phyloP scores from a whole-genome alignment of 1,284 basidiomycete species.

The Sporisorium graminicola region DNA sequence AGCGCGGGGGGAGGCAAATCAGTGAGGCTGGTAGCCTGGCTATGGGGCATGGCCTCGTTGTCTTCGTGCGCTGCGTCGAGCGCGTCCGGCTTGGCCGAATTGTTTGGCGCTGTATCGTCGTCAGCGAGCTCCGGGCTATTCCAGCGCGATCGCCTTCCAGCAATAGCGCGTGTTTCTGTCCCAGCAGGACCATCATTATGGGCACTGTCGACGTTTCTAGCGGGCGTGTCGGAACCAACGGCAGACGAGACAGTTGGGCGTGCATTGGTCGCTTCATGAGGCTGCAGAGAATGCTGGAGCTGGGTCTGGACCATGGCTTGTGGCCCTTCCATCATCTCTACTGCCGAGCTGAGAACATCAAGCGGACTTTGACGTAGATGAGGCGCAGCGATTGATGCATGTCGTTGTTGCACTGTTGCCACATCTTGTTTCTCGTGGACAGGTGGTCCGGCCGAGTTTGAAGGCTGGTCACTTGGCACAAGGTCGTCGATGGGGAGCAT shows the following conservation, averaged over 20 bases:
- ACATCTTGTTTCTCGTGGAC: too few relatives aligned
- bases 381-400: neutral
- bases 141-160: conserved; percentile 21
- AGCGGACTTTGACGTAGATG: conserved; percentile 12
- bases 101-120: conserved; percentile 9
- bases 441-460: too few relatives aligned
- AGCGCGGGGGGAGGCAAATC: neutral
- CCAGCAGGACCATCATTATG: too few relatives aligned
- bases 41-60: neutral
- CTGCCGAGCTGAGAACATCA: conserved; percentile 22
- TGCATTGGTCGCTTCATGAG: too few relatives aligned
- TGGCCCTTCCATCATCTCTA: conserved; percentile 13
- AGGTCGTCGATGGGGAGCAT: too few relatives aligned
- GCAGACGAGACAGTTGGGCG: too few relatives aligned
- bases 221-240: too few relatives aligned
- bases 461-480: too few relatives aligned
- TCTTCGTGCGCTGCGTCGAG: neutral
- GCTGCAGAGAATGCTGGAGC: too few relatives aligned
- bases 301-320: too few relatives aligned
- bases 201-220: too few relatives aligned
- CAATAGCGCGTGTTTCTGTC: neutral
- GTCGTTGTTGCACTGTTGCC: conserved; percentile 10
- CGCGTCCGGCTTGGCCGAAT: conserved; percentile 10
- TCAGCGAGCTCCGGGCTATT: conserved; percentile 24
- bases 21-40: neutral